A percentile compares a stretch with the other conserved stretches of the same genome.
phyloP scores from a whole-genome alignment of 108 stramenopile species.

The Cyclotella atomus region DNA sequence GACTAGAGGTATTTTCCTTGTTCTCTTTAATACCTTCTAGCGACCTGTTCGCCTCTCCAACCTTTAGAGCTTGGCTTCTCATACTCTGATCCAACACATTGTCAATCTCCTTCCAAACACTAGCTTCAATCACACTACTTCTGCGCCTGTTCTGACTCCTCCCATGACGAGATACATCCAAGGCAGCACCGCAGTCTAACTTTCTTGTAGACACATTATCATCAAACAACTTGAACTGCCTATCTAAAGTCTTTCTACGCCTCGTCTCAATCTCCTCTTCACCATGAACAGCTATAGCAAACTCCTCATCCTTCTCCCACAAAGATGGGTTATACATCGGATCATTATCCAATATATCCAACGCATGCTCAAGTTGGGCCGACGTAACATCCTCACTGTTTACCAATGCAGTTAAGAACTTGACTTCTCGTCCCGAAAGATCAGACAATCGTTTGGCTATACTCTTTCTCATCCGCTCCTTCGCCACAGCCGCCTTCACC shows the following conservation, averaged over 20 bases:
- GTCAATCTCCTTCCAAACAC: constrained; percentile 6
- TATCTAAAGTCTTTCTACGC: background rate
- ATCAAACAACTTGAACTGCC: background rate
- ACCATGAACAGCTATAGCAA: background rate
- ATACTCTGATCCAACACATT: background rate
- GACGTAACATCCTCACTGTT: constrained; percentile 21
- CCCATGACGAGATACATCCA: background rate
- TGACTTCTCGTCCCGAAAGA: constrained; percentile 15
- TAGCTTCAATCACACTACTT: constrained; percentile 5
- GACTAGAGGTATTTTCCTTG: background rate
- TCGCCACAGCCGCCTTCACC: constrained; percentile 23
- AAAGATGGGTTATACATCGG: constrained; percentile 24
- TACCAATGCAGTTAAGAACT: constrained; percentile 18
- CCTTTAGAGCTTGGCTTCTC: background rate
- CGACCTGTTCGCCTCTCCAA: background rate
- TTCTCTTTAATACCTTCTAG: background rate
- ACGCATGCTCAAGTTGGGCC: constrained; percentile 17
- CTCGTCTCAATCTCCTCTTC: background rate
- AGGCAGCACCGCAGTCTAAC: no score
- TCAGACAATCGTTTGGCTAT: background rate
- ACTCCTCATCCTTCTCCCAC: background rate
- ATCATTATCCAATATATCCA: constrained; percentile 24
- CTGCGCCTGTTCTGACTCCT: constrained; percentile 1
- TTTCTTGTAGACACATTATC: no score
- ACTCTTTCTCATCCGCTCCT: constrained; percentile 13